phyloP scores from a whole-genome alignment of 2,329 filamentous ascomycete species.

The Fusarium ambrosium region DNA sequence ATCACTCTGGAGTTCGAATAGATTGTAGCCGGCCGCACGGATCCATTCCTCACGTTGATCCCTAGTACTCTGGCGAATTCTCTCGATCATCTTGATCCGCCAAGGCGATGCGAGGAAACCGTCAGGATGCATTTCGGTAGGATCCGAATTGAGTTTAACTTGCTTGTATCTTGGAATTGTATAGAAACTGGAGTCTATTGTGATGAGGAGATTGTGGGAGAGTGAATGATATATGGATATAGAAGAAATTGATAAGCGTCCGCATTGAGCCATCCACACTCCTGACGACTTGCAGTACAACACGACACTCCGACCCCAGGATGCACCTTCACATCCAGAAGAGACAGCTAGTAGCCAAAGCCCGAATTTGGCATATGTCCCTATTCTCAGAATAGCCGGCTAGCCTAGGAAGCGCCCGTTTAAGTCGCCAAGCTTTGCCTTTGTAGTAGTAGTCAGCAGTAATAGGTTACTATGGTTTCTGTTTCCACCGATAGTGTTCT shows the following conservation, averaged over 20 bases:
- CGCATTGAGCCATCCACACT: background rate
- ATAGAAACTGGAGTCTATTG: background rate
- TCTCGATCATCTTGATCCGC: background rate
- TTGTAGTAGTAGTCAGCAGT: background rate
- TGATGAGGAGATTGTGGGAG: background rate
- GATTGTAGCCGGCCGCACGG: background rate
- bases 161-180: background rate
- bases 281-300: background rate
- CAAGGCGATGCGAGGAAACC: background rate
- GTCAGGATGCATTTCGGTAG: background rate
- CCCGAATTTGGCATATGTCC: background rate
- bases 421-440: background rate
- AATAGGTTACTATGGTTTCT: background rate
- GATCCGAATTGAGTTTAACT: background rate
- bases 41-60: background rate
- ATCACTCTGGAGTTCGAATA: background rate
- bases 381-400: background rate
- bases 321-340: background rate
- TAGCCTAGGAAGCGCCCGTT: background rate
- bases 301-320: background rate
- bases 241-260: background rate
- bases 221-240: background rate
- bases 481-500: background rate
- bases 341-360: background rate
- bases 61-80: background rate